Percentiles rank a stretch among this genome's conserved stretches.
Conservation (phyloP, 73 alveolate species). For the Tetrahymena elliotti region DNA sequence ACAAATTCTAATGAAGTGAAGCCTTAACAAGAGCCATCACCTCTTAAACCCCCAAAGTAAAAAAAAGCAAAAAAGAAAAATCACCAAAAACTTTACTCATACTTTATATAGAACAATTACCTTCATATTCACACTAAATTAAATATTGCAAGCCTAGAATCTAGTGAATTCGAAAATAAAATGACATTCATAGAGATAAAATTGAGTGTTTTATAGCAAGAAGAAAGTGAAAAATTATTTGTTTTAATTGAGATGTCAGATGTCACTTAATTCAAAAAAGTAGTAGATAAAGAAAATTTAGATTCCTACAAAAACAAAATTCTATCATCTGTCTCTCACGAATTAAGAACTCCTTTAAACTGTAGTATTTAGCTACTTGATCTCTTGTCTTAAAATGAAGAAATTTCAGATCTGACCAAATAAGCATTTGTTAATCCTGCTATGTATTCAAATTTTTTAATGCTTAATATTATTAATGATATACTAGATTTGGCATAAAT, state of each 20-base stretch:
- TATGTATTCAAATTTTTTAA: not conserved
- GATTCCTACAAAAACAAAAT: not conserved
- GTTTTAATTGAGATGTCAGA: not conserved
- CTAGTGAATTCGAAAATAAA: not conserved
- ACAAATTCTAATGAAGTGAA: not conserved
- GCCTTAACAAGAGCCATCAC: not conserved
- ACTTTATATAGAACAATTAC: not conserved
- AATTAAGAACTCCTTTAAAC: constrained; percentile 23
- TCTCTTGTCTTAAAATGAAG: not conserved
- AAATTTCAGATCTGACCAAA: not conserved
- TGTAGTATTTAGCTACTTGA: constrained; percentile 3
- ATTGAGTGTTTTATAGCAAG: not conserved
- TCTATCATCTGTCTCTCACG: constrained; percentile 20
- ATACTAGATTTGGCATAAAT: constrained; percentile 33
- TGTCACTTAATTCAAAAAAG: not conserved
- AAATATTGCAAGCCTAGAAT: not conserved
- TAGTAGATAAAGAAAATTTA: not conserved
- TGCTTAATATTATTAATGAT: constrained; percentile 27
- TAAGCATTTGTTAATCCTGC: not conserved
- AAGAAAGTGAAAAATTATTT: not conserved
- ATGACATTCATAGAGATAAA: not conserved
- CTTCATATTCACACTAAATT: not conserved
- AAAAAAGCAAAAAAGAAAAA: too few species aligned
- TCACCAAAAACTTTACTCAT: not conserved
- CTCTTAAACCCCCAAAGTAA: too few species aligned